Evolutionary conservation across 1,284 basidiomycete species (phyloP), one percentile per base, ranked within the genome.

Genomic region (Pyrrhoderma noxium): DNA sequence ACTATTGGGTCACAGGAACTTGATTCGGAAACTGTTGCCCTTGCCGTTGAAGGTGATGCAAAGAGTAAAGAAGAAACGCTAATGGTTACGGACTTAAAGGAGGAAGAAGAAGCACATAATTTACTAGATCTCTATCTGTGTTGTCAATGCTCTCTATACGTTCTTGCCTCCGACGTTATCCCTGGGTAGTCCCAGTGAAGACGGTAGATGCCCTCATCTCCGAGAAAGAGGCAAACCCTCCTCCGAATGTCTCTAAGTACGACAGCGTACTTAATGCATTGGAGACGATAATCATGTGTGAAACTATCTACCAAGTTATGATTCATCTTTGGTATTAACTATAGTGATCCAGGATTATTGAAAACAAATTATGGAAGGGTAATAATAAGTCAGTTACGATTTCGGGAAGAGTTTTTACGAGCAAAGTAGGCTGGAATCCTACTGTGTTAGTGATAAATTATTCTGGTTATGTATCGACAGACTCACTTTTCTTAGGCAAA

Each of bases 111-210:
- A 37, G 76, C 80, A 56, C 82, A 78, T n/a, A 74, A 73, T 53
- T 62, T 85, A 21, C 65, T 90, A 36, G 85, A 89, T 63, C 70
- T 89, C 25, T 89, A 85, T 60, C 69, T 89, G 41, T 90, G 87
- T 62, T 90, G 88, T 60, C 87, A 89, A 60, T 90, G 88, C 64
- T 80, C 78, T 19, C 67, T 82, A 54, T 85, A 84, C 61, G 79
- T 81, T 55, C 69, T 87, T 41, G 81, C 77, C 2, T 86, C 84
- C 14, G 73, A 74, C 23, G 67, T 82, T 45, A 80, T 89, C 41
- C 79, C 85, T 34, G 85, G 7, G 78, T 89, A 25, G 72, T 90
- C 53, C 77, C 83, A 9, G 63, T 67, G 38, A 74, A 74, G 52
- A 66, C 74, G 47, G 69, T 76, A 40, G 70, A 76, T 23, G 67